Conservation (phyloP, 306 rosid species). For the Cucumis cinereus region DNA sequence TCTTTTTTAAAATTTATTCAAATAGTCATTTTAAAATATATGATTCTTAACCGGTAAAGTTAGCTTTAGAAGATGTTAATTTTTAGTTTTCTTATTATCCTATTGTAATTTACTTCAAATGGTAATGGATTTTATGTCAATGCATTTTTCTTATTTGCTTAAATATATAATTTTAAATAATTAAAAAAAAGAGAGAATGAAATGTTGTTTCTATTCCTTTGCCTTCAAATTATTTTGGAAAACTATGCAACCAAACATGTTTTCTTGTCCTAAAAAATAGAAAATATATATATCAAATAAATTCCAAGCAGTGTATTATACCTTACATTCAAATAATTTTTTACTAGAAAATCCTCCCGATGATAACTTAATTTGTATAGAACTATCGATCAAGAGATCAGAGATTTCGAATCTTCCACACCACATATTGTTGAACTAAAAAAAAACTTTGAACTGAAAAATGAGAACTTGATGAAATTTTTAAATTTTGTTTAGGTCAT, state of each 20-base stretch:
- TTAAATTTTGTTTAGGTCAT: too few relatives aligned
- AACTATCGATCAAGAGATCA: too few relatives aligned
- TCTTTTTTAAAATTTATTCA: too few relatives aligned
- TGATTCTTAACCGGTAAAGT: not conserved
- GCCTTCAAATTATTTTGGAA: not conserved
- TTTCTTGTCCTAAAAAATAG: not conserved
- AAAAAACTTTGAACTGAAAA: too few relatives aligned
- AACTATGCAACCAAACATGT: not conserved
- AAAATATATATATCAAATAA: not conserved
- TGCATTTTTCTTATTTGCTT: not conserved
- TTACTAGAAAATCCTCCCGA: too few relatives aligned
- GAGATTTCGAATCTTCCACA: too few relatives aligned
- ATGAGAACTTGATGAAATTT: too few relatives aligned
- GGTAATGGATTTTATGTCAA: not conserved
- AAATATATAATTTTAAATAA: not conserved
- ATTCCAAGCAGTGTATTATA: not conserved
- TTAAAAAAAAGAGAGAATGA: not conserved
- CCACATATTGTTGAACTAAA: too few relatives aligned
- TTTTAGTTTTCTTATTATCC: not conserved
- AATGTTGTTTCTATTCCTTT: not conserved
- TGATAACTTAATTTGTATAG: too few relatives aligned
- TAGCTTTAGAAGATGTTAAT: not conserved
- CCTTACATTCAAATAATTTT: not conserved
- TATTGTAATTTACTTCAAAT: not conserved
- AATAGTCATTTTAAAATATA: too few relatives aligned